A percentile compares a stretch with the other conserved stretches of the same genome.
Conservation (phyloP, 2,329 filamentous ascomycete species). For the Trichoderma aggressivum region DNA sequence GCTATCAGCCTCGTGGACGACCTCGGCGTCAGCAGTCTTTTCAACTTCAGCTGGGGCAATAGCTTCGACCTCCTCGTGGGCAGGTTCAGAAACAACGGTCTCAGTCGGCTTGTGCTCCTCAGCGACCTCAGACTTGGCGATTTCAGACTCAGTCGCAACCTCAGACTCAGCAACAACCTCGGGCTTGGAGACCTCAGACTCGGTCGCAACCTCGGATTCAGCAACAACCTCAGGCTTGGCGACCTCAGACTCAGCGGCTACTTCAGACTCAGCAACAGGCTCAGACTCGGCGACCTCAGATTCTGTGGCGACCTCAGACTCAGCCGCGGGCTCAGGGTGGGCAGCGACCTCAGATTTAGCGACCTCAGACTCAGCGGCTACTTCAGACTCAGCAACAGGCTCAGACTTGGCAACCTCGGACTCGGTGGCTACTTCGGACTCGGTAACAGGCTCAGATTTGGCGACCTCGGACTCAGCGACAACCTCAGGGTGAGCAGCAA, state of each 20-base stretch:
- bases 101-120: conserved; percentile 8
- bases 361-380: conserved; percentile 5
- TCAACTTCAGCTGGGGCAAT: conserved; percentile 10
- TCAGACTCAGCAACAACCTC: background rate
- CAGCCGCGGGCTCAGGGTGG: conserved; percentile 15
- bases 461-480: background rate
- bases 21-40: background rate
- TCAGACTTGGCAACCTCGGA: conserved; percentile 18
- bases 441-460: background rate
- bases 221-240: background rate
- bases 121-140: conserved; percentile 1
- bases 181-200: background rate
- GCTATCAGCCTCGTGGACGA: background rate
- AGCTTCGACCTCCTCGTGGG: background rate
- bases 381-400: conserved; percentile 21
- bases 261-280: conserved; percentile 21
- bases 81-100: background rate
- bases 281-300: conserved; percentile 17
- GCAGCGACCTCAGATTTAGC: conserved; percentile 16
- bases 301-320: background rate
- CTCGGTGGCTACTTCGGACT: conserved; percentile 21
- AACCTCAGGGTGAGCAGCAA: conserved; percentile 17
- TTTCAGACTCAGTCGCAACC: conserved; percentile 17
- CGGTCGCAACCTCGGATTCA: background rate
- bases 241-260: background rate